Conservation (phyloP, 163 green algal genomes). For the Prototheca cutis region DNA sequence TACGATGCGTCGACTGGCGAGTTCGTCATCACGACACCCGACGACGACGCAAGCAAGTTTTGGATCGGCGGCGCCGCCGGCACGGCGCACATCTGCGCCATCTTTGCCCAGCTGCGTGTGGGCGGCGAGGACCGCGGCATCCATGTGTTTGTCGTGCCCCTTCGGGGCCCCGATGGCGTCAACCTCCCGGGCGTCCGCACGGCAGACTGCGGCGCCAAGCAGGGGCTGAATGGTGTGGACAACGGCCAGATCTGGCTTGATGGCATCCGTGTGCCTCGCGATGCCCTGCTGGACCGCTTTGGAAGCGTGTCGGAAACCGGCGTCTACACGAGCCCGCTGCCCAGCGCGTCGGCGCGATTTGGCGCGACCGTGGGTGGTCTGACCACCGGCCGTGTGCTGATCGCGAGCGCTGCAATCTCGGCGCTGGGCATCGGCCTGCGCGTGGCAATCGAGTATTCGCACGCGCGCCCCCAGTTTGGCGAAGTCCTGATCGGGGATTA, state of each 20-base stretch:
- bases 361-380: constrained; percentile 70
- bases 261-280: constrained; percentile 47
- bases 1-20: constrained; percentile 23
- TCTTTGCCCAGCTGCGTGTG: constrained; percentile 80
- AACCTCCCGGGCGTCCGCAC: constrained; percentile 72
- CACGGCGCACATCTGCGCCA: constrained; percentile 52
- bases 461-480: constrained; percentile 59
- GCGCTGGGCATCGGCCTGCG: constrained; percentile 61
- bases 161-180: constrained; percentile 62
- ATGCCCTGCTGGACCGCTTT: constrained; percentile 69
- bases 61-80: constrained; percentile 54
- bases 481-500: constrained; percentile 71
- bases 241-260: constrained; percentile 47
- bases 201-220: constrained; percentile 62
- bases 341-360: constrained; percentile 57
- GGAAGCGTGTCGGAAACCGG: constrained; percentile 16
- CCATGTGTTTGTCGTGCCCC: constrained; percentile 86
- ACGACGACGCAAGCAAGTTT: constrained; percentile 65
- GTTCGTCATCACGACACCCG: constrained; percentile 77
- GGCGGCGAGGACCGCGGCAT: constrained; percentile 58
- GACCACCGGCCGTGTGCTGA: constrained; percentile 67
- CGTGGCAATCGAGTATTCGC: constrained; percentile 72
- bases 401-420: constrained; percentile 60
- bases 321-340: constrained; percentile 49
- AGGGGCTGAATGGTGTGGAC: constrained; percentile 70